Evolutionary conservation across 371 early-diverging fungal genomes (phyloP).

Genomic region (Syncephalis plumigaleata): DNA sequence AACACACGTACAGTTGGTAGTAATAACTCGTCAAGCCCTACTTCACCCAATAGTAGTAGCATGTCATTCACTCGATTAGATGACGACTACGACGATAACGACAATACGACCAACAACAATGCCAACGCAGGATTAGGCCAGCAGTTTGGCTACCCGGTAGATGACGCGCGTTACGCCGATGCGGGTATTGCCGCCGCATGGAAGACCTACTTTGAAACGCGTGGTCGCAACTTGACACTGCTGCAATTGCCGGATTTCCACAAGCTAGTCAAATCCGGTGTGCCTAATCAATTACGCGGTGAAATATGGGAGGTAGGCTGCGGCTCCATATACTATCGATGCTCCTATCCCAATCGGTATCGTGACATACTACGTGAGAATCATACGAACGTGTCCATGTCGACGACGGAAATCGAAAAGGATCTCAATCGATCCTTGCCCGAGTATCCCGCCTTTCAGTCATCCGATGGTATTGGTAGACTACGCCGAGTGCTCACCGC

Average conservation of each 20-base stretch:
- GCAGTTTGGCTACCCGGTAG: constrained; percentile 72
- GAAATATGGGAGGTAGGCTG: constrained; percentile 93
- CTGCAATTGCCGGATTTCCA: constrained; percentile 65
- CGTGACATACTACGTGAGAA: constrained; percentile 49
- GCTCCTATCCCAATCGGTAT: constrained; percentile 69
- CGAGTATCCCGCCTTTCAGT: constrained; percentile 87
- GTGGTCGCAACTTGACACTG: constrained; percentile 82
- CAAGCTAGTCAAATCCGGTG: constrained; percentile 80
- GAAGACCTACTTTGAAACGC: constrained; percentile 26
- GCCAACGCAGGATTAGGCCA: constrained; percentile 58
- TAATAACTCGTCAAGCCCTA: no score
- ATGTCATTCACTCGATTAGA: no score
- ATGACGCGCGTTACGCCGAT: constrained; percentile 26
- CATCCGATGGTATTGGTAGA: constrained; percentile 72
- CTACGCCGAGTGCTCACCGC: constrained; percentile 79
- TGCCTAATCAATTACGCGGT: constrained; percentile 80
- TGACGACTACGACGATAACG: constrained; percentile 13
- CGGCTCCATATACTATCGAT: constrained; percentile 79
- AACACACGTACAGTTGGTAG: no score
- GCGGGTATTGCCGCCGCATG: constrained; percentile 2
- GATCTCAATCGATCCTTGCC: constrained; percentile 85
- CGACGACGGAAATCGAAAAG: constrained; percentile 93
- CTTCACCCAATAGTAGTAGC: no score
- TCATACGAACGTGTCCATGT: constrained; percentile 38
- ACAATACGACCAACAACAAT: constrained; percentile 22